Evolutionary conservation across 257 asterid genomes (phyloP).

Genomic region (Plectranthus barbatus): DNA sequence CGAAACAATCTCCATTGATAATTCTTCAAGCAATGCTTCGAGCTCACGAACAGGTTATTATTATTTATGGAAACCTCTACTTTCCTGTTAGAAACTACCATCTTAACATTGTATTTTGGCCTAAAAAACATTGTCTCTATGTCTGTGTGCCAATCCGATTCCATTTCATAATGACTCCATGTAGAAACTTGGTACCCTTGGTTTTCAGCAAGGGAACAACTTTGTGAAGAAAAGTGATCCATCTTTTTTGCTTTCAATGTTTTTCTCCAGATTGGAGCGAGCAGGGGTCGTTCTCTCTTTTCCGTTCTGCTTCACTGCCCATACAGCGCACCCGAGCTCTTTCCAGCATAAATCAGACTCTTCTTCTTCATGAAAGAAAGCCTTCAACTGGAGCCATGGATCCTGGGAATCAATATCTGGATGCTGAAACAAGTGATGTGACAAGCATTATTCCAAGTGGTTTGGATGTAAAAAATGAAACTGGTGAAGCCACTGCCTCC

Average conservation of each 20-base stretch:
- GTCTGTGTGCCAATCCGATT: background rate
- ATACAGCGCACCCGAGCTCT: conserved; percentile 64
- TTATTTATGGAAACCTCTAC: background rate
- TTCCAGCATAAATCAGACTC: conserved; percentile 44
- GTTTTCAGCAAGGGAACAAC: background rate
- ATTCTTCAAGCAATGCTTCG: conserved; percentile 32
- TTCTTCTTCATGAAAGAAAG: conserved; percentile 41
- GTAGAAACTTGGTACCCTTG: background rate
- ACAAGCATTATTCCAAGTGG: conserved; percentile 7
- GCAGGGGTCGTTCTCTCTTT: conserved; percentile 29
- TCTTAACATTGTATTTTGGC: background rate
- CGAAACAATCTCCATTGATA: conserved; percentile 41
- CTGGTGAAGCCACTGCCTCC: conserved; percentile 27
- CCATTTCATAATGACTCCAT: too few species aligned
- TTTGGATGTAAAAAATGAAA: conserved; percentile 13
- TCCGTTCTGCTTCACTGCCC: conserved; percentile 54
- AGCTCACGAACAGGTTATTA: conserved; percentile 46
- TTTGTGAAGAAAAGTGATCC: conserved; percentile 7
- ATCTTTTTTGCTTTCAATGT: background rate
- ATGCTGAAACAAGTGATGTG: conserved; percentile 18
- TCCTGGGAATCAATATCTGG: conserved; percentile 10
- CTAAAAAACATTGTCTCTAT: background rate
- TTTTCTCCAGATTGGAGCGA: conserved; percentile 52
- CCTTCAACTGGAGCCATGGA: conserved; percentile 25
- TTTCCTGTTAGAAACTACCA: background rate